phyloP scores from a whole-genome alignment of 768 basidiomycete species.

The Tulasnella sp. region DNA sequence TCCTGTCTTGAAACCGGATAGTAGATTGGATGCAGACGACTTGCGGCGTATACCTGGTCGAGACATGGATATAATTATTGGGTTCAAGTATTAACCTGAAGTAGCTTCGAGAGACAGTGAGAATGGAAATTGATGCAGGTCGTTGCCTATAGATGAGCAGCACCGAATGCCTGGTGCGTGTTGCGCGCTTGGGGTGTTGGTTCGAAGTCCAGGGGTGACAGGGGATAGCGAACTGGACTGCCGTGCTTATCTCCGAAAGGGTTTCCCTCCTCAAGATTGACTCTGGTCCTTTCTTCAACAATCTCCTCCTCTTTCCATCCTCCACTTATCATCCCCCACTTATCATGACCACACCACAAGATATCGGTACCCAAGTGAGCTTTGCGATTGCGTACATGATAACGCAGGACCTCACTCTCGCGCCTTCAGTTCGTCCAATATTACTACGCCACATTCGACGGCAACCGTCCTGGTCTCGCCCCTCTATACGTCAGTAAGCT shows the following conservation, averaged over 20 bases:
- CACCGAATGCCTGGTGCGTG: background rate
- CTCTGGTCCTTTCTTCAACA: slow-evolving; percentile 16
- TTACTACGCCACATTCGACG: slow-evolving; percentile 78
- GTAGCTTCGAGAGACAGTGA: background rate
- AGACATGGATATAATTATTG: slow-evolving; percentile 2
- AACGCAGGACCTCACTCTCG: background rate
- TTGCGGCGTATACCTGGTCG: slow-evolving; percentile 73
- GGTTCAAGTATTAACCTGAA: background rate
- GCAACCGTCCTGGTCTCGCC: slow-evolving; percentile 46
- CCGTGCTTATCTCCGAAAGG: slow-evolving; percentile 1
- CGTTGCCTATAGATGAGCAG: background rate
- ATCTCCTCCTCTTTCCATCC: slow-evolving; percentile 4
- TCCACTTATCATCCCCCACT: slow-evolving; percentile 35
- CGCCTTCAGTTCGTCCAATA: slow-evolving; percentile 49
- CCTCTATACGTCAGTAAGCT: slow-evolving; percentile 61
- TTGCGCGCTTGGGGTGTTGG: background rate
- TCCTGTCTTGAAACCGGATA: slow-evolving; percentile 48
- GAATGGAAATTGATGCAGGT: background rate
- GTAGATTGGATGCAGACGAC: slow-evolving; percentile 62
- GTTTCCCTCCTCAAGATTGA: background rate
- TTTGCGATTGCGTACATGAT: background rate
- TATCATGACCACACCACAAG: slow-evolving; percentile 63
- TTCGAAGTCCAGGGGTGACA: background rate
- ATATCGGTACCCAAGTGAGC: slow-evolving; percentile 55
- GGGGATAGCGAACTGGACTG: background rate